Conservation (phyloP, 2,329 filamentous ascomycete genomes). For the Calonectria henricotiae region DNA sequence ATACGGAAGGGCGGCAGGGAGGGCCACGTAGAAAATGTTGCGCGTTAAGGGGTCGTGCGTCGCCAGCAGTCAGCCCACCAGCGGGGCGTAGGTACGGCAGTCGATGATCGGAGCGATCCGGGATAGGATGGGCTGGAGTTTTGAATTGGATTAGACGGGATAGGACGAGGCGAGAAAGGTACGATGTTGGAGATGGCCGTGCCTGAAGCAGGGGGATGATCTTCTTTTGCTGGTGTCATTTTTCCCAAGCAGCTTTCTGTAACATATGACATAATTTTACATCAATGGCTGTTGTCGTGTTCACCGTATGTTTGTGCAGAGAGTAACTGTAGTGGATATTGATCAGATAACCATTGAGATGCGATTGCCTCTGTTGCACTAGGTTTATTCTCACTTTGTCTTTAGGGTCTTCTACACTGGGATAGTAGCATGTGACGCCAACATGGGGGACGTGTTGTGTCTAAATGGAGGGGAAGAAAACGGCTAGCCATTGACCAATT, state of each 20-base stretch:
- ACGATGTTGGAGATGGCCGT: conserved; percentile 26
- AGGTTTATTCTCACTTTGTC: background rate
- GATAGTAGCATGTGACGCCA: conserved; percentile 24
- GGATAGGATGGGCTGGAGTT: conserved; percentile 34
- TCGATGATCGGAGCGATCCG: conserved; percentile 50
- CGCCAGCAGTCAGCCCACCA: conserved; percentile 49
- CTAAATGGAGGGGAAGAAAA: conserved; percentile 8
- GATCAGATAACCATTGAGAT: background rate
- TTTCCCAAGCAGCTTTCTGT: background rate
- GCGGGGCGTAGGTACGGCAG: conserved; percentile 46
- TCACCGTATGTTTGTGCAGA: background rate
- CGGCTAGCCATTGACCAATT: conserved; percentile 43
- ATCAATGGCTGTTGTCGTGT: background rate
- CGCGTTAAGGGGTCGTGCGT: conserved; percentile 30
- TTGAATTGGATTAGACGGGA: conserved; percentile 40
- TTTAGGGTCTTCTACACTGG: background rate
- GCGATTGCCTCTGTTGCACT: background rate
- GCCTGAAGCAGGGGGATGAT: conserved; percentile 9
- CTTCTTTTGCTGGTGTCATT: conserved; percentile 2
- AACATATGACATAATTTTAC: conserved; percentile 3
- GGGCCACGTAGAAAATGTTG: conserved; percentile 25
- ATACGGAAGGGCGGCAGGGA: conserved; percentile 46
- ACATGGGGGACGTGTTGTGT: conserved; percentile 12
- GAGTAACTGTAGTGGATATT: background rate
- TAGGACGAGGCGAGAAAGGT: conserved; percentile 21